phyloP scores from a whole-genome alignment of 257 asterid genomes.

The Misopates orontium region DNA sequence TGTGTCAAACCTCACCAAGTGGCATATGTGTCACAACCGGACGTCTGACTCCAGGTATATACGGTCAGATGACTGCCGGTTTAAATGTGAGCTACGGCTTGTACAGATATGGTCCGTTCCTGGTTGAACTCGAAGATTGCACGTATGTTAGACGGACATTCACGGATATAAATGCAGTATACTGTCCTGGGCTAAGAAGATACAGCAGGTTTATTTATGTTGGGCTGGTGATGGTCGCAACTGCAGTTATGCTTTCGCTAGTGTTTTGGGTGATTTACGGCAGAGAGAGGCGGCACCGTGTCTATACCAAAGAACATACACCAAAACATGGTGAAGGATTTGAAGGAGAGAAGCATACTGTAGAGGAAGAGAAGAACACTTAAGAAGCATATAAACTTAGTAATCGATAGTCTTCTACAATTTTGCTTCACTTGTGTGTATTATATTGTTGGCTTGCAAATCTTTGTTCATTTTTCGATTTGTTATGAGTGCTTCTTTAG shows the following conservation, averaged over 20 bases:
- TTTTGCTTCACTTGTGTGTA: background rate
- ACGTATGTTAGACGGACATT: slow-evolving; percentile 69
- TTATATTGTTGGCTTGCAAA: background rate
- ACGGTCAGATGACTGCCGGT: slow-evolving; percentile 64
- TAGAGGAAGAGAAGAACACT: slow-evolving; percentile 32
- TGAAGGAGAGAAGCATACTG: slow-evolving; percentile 34
- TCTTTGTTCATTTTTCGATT: too few relatives aligned
- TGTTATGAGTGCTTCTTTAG: too few relatives aligned
- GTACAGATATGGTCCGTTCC: slow-evolving; percentile 61
- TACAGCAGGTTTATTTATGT: slow-evolving; percentile 55
- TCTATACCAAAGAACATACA: slow-evolving; percentile 53
- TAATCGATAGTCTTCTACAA: background rate
- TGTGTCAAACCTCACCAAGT: slow-evolving; percentile 62
- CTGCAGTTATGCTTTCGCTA: slow-evolving; percentile 72
- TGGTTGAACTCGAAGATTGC: slow-evolving; percentile 73
- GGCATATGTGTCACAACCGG: slow-evolving; percentile 65
- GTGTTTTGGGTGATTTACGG: slow-evolving; percentile 83
- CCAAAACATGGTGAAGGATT: slow-evolving; percentile 25
- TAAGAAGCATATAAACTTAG: background rate
- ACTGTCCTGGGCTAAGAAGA: slow-evolving; percentile 67
- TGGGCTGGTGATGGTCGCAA: slow-evolving; percentile 70
- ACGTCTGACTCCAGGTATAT: slow-evolving; percentile 68
- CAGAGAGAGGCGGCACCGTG: slow-evolving; percentile 81
- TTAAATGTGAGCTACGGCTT: slow-evolving; percentile 72
- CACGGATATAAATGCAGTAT: slow-evolving; percentile 36